Evolutionary conservation across 192 early-diverging fungal genomes (phyloP).

Genomic region (Backusella mclennaniae): DNA sequence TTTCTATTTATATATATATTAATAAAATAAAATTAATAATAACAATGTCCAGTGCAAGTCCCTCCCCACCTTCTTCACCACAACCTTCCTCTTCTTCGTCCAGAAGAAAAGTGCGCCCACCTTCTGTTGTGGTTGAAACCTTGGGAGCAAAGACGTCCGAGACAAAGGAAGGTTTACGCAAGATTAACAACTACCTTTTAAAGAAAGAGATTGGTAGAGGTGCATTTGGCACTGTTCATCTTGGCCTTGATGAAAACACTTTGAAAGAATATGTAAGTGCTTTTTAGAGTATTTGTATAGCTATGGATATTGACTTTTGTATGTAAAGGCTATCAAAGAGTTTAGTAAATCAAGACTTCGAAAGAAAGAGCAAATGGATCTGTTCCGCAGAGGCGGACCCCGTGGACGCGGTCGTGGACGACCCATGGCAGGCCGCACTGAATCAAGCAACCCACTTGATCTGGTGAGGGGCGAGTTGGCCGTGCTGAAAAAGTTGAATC

Average conservation of each 20-base stretch:
- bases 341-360: conserved; percentile 86
- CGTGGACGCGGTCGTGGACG: conserved; percentile 55
- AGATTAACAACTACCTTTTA: conserved; percentile 84
- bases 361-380: conserved; percentile 60
- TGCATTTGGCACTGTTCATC: conserved; percentile 86
- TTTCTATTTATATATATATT: not conserved
- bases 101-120: conserved; percentile 24
- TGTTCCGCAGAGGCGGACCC: conserved; percentile 42
- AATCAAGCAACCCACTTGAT: conserved; percentile 74
- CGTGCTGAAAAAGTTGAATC: conserved; percentile 92
- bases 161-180: conserved; percentile 64
- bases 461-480: conserved; percentile 89
- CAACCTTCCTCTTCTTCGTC: not conserved
- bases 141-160: conserved; percentile 69
- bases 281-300: no score
- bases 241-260: conserved; percentile 59
- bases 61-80: conserved; percentile 10
- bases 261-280: conserved; percentile 55
- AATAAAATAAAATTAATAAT: not conserved
- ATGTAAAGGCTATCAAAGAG: conserved; percentile 84
- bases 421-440: conserved; percentile 44
- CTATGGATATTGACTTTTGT: no score
- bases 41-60: not conserved
- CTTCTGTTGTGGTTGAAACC: conserved; percentile 37
- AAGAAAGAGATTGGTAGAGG: conserved; percentile 80